Evolutionary conservation across 2,329 filamentous ascomycete species (phyloP).

Genomic region (Dryadomyces quercus-mongolicae): DNA sequence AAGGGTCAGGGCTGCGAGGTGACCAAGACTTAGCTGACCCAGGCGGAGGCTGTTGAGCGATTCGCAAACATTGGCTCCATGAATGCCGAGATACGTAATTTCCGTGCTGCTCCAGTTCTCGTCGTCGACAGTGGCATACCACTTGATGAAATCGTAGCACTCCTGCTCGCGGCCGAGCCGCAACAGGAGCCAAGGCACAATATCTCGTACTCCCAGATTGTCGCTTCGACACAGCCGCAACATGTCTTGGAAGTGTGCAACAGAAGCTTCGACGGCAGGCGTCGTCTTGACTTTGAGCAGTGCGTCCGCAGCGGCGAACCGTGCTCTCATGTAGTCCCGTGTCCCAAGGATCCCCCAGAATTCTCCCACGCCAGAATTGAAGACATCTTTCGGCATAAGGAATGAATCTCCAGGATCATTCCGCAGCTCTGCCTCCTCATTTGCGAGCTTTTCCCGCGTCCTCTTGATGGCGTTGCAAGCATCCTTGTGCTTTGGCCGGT

Average conservation of each 20-base stretch:
- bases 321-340: no score
- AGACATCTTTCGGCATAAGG: no score
- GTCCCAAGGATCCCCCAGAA: no score
- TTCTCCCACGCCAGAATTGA: no score
- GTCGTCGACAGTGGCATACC: conserved; percentile 19
- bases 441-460: no score
- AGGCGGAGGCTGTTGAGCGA: conserved; percentile 1
- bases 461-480: conserved; percentile 13
- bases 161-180: conserved; percentile 21
- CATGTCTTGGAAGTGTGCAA: conserved; percentile 5
- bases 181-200: conserved; percentile 14
- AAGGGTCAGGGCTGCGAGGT: conserved; percentile 13
- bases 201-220: conserved; percentile 8
- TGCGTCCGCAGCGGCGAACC: no score
- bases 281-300: no score
- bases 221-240: conserved; percentile 7
- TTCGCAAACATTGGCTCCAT: conserved; percentile 29
- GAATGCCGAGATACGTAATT: conserved; percentile 22
- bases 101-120: conserved; percentile 16
- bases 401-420: no score
- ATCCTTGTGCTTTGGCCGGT: conserved; percentile 15
- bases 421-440: no score
- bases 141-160: conserved; percentile 35
- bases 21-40: conserved; percentile 3
- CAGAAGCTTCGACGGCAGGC: no score